These are phyloP conservation scores for Adenanthera pavonina DNA, from an alignment of 306 rosid genomes.

Conservation along the genomic window DNA sequence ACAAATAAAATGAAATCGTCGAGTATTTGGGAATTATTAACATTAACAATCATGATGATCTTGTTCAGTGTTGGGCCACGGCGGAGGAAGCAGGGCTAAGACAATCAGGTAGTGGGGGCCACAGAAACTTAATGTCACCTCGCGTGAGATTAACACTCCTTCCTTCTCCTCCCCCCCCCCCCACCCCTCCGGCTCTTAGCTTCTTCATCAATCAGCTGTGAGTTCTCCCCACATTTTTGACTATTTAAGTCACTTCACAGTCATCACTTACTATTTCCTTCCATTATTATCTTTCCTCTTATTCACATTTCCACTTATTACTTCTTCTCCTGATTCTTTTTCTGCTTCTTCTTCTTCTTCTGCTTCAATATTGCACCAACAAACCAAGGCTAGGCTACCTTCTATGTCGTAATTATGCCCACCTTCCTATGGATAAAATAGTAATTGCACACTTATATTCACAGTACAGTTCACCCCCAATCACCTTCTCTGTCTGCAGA, in stretches of 20 bases:
- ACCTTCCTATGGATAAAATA: conserved; percentile 18
- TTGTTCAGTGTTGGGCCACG: conserved; percentile 54
- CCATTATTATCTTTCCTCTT: not conserved
- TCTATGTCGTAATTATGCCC: not conserved
- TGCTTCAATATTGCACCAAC: not conserved
- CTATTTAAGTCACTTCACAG: not conserved
- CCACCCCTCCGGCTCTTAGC: not conserved
- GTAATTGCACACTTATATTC: conserved; percentile 35
- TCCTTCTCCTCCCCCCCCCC: not conserved
- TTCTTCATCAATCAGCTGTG: not conserved
- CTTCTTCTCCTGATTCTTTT: not conserved
- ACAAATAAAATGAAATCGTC: too few relatives aligned
- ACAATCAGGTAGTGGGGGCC: conserved; percentile 72
- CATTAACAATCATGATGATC: conserved; percentile 42
- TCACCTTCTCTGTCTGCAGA: conserved; percentile 51
- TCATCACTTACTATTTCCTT: too few relatives aligned
- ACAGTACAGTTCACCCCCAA: conserved; percentile 52
- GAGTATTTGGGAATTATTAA: conserved; percentile 12
- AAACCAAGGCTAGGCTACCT: not conserved
- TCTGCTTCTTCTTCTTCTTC: not conserved
- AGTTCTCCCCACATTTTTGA: not conserved
- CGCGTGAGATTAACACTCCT: not conserved
- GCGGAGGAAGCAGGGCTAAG: conserved; percentile 58
- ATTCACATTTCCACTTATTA: conserved; percentile 14
- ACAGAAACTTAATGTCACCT: conserved; percentile 44